A percentile compares a stretch with the other conserved stretches of the same genome.
These are phyloP conservation scores for Penicillium sp. DNA, from an alignment of 2,329 filamentous ascomycete genomes.

Conservation along the genomic window DNA sequence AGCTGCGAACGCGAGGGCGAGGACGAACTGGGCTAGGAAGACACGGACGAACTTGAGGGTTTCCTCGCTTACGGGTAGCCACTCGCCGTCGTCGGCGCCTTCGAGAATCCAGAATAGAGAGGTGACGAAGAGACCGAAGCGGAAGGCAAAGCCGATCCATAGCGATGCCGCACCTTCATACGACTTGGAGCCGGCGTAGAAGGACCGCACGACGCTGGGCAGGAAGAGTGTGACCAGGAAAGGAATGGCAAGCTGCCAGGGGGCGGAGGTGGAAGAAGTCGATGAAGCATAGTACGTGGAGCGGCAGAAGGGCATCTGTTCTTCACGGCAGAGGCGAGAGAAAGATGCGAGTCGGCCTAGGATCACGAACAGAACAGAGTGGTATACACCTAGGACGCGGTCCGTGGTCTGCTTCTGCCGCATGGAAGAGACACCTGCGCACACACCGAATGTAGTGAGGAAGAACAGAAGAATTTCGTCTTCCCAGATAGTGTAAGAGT, in stretches of 20 bases:
- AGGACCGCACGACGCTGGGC: slow-evolving; percentile 76
- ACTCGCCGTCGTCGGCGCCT: slow-evolving; percentile 76
- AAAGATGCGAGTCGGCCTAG: slow-evolving; percentile 78
- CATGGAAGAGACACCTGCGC: slow-evolving; percentile 71
- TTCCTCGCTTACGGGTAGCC: slow-evolving; percentile 64
- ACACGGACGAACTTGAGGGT: slow-evolving; percentile 71
- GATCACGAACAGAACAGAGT: slow-evolving; percentile 77
- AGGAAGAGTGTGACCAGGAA: slow-evolving; percentile 69
- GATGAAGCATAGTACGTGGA: slow-evolving; percentile 94
- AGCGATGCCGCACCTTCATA: slow-evolving; percentile 81
- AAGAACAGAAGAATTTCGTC: slow-evolving; percentile 93
- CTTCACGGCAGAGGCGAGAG: slow-evolving; percentile 90
- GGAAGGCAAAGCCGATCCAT: slow-evolving; percentile 80
- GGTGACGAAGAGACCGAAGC: slow-evolving; percentile 69
- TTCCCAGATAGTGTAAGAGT: slow-evolving; percentile 99
- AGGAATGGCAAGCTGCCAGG: slow-evolving; percentile 82
- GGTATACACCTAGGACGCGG: slow-evolving; percentile 73
- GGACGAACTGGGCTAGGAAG: slow-evolving; percentile 72
- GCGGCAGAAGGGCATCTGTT: slow-evolving; percentile 95
- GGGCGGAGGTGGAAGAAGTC: slow-evolving; percentile 85
- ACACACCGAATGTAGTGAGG: slow-evolving; percentile 78
- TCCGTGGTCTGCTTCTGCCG: slow-evolving; percentile 66
- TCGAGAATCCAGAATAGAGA: slow-evolving; percentile 87
- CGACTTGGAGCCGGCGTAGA: slow-evolving; percentile 76
- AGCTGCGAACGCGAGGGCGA: slow-evolving; percentile 77